Evolutionary conservation across 1,139 yeast genomes (phyloP), one percentile per base, ranked within the genome.

Genomic region (Pichia sp.): DNA sequence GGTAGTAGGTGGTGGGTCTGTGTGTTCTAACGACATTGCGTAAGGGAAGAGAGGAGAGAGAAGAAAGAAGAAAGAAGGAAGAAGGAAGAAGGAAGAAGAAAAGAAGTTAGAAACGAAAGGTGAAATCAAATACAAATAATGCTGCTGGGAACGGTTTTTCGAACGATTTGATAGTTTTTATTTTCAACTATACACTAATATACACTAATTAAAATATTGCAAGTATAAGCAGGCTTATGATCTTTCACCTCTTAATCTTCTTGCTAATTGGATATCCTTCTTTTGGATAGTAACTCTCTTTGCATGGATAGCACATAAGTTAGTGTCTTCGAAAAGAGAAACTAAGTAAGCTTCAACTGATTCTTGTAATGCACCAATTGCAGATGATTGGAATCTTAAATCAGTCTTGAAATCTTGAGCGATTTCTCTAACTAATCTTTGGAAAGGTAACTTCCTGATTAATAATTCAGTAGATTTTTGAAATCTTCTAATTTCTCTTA

Each of bases 221-320:
- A 28, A 18, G 2, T 28, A 28, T 34, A 27, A 28, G 8, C 15
- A 35, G n/a, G 51, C 44, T 61, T 75, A 80, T 59, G 86, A 75
- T 79, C 91, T 81, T 74, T 82, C 97, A 69, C 97, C 97, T 77
- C 97, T 88, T 69, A 89, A 83, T 82, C 97, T 91, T 80, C 97
- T 88, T 57, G 97, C 97, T 68, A 89, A 83, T 73, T 88, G 95
- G 70, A 89, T 88, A 70, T 89, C 97, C 82, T 89, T 89, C 94
- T 89, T 91, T 77, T 89, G 96, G 71, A 89, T 89, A 57, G 97
- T 89, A 64, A 89, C 96, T 79, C 97, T 86, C 89, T 89, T 89
- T 65, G 97, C 97, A 77, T 89, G 97, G 63, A 91, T 87, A 61
- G 97, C 96, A 74, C 96, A 91, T 76, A 89, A 80, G 81, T 89